These are phyloP conservation scores for Bassia scoparia DNA, from an alignment of 148 eudicot genomes.

Conservation along the genomic window DNA sequence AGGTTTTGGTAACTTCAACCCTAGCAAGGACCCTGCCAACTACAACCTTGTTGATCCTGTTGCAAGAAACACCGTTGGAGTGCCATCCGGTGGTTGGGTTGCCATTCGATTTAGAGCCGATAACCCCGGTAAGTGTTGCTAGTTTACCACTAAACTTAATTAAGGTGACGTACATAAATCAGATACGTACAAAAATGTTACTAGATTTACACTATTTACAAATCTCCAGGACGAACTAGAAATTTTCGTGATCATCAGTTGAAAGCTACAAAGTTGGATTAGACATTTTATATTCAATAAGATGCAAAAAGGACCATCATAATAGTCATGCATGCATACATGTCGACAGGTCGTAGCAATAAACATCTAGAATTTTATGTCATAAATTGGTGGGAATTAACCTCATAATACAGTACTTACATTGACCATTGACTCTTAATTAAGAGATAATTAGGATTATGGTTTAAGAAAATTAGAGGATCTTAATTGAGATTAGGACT, in stretches of 20 bases:
- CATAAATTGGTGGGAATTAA: background rate
- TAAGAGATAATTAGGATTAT: background rate
- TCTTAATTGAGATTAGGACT: background rate
- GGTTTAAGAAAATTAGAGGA: no score
- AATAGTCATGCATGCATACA: no score
- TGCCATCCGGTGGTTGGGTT: conserved; percentile 73
- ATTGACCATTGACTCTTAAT: background rate
- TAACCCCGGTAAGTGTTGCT: conserved; percentile 49
- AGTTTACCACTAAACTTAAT: no score
- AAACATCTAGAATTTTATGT: background rate
- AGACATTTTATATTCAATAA: no score
- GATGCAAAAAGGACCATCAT: no score
- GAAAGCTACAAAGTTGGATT: no score
- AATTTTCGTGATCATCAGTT: no score
- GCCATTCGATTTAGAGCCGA: conserved; percentile 60
- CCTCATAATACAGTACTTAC: background rate
- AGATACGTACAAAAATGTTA: no score
- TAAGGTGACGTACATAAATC: no score
- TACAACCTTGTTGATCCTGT: conserved; percentile 63
- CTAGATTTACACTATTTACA: no score
- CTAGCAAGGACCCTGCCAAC: conserved; percentile 42
- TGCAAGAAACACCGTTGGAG: conserved; percentile 52
- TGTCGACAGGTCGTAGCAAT: no score
- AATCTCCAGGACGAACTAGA: no score
- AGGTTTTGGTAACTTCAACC: conserved; percentile 63